Evolutionary conservation across 768 basidiomycete species (phyloP).

Genomic region (Podaxis sp.): DNA sequence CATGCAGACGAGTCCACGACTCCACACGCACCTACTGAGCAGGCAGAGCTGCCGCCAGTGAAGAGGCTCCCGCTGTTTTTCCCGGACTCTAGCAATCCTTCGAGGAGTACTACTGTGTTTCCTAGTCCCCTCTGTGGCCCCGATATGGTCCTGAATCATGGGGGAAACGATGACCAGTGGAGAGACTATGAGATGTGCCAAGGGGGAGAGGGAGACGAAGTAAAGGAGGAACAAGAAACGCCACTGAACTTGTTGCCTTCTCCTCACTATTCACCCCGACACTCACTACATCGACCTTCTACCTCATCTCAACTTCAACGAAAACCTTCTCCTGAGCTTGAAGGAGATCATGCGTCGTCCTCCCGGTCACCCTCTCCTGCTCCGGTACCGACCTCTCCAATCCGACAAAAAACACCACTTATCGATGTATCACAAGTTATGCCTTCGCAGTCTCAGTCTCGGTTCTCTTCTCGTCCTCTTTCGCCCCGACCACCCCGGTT

Average conservation of each 20-base stretch:
- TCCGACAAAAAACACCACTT: not conserved
- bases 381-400: not conserved
- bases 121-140: not conserved
- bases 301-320: not conserved
- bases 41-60: not conserved
- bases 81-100: not conserved
- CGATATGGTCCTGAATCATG: not conserved
- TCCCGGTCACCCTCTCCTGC: not conserved
- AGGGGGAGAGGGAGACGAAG: not conserved
- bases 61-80: not conserved
- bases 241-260: not conserved
- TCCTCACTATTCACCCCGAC: not conserved
- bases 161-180: not conserved
- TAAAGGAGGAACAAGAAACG: not conserved
- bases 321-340: not conserved
- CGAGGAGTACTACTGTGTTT: not conserved
- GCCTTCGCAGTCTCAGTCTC: not conserved
- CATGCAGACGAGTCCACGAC: not conserved
- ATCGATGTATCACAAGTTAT: conserved; percentile 6
- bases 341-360: not conserved
- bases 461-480: not conserved
- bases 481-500: not conserved
- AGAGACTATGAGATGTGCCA: not conserved
- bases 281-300: not conserved
- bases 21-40: not conserved